Conservation (phyloP, 306 rosid genomes). For the Rosa multiflora region DNA sequence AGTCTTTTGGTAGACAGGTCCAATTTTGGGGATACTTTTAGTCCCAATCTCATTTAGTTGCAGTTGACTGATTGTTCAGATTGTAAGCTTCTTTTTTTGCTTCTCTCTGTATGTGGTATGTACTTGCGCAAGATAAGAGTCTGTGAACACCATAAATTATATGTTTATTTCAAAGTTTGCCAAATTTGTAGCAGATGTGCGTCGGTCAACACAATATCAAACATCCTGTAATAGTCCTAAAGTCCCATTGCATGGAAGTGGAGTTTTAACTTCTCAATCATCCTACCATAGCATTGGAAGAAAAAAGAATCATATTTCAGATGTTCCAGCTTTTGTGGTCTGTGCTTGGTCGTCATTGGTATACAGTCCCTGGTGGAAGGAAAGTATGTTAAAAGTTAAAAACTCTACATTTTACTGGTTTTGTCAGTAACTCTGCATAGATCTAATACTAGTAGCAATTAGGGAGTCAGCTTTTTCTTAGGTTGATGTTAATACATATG, state of each 20-base stretch:
- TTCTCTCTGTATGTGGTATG: not conserved
- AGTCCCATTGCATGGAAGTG: constrained; percentile 52
- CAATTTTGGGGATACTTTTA: not conserved
- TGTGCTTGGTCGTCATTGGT: constrained; percentile 67
- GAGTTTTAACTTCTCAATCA: constrained; percentile 39
- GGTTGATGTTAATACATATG: not conserved
- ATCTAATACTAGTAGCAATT: constrained; percentile 6
- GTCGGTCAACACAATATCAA: constrained; percentile 33
- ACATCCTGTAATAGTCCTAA: constrained; percentile 70
- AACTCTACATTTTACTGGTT: not conserved
- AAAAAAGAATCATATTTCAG: constrained; percentile 44
- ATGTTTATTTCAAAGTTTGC: not conserved
- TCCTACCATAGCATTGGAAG: constrained; percentile 36
- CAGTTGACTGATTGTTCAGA: not conserved
- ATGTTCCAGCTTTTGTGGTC: constrained; percentile 34
- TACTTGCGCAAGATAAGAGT: not conserved
- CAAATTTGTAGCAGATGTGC: constrained; percentile 26
- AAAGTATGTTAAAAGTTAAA: constrained; percentile 43
- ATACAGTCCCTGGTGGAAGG: constrained; percentile 65
- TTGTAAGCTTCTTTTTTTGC: not conserved
- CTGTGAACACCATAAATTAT: not conserved
- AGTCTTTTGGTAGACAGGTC: not conserved
- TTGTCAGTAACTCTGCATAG: not conserved
- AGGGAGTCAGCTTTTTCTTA: constrained; percentile 4
- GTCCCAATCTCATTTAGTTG: not conserved